Percentiles rank a stretch among this genome's conserved stretches.
Conservation (phyloP, 345 rosid genomes). For the Euphorbia tirucalli region DNA sequence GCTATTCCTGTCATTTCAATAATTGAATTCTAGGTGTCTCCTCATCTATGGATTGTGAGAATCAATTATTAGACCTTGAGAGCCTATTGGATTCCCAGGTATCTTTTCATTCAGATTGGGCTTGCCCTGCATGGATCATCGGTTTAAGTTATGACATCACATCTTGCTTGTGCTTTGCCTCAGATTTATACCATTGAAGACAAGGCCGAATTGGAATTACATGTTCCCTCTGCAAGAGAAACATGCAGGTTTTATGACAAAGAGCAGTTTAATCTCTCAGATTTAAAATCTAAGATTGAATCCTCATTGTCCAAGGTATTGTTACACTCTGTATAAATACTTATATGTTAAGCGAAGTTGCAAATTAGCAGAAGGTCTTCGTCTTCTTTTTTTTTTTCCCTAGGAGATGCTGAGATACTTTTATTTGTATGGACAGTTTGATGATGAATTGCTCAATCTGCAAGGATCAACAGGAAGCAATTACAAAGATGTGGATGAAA, state of each 20-base stretch:
- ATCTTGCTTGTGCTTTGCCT: conserved; percentile 18
- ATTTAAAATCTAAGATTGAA: conserved; percentile 54
- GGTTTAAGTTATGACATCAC: neutral
- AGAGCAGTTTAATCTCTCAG: conserved; percentile 29
- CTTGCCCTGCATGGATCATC: conserved; percentile 5
- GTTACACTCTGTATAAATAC: conserved; percentile 4
- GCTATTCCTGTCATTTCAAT: neutral
- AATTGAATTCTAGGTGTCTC: conserved; percentile 38
- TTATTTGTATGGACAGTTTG: conserved; percentile 48
- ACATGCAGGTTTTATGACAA: conserved; percentile 56
- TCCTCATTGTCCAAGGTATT: conserved; percentile 67
- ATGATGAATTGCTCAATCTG: conserved; percentile 41
- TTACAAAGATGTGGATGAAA: conserved; percentile 46
- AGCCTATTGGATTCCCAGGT: conserved; percentile 77
- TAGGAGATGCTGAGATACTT: conserved; percentile 20
- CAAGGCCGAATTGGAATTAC: conserved; percentile 40
- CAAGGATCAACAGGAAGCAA: conserved; percentile 39
- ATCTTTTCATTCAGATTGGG: conserved; percentile 3
- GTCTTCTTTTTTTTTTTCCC: neutral
- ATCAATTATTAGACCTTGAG: conserved; percentile 69
- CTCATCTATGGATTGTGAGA: conserved; percentile 48
- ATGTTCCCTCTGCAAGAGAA: conserved; percentile 57
- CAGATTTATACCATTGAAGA: conserved; percentile 68
- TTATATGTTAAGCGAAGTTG: neutral
- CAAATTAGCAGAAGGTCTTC: neutral